A percentile compares a stretch with the other conserved stretches of the same genome.
These are phyloP conservation scores for Artemisia argyi DNA, from an alignment of 129 eudicot genomes.

Conservation along the genomic window DNA sequence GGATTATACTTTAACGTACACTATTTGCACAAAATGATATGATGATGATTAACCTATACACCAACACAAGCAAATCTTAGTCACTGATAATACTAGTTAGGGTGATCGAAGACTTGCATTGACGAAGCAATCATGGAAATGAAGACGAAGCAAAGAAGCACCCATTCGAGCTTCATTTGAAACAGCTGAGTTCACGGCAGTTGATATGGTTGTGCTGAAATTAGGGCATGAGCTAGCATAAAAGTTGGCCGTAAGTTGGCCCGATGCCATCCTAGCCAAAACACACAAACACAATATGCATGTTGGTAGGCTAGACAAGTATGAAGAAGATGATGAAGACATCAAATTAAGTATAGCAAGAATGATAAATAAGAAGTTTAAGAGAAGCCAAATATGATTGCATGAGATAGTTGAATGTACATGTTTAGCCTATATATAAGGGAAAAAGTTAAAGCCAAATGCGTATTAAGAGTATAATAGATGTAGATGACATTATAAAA, in stretches of 20 bases:
- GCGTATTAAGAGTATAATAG: no score
- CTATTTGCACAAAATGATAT: not conserved
- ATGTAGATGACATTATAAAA: no score
- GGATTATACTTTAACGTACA: no score
- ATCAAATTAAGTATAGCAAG: not conserved
- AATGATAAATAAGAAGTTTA: not conserved
- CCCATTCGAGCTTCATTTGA: constrained; percentile 44
- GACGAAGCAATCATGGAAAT: constrained; percentile 47
- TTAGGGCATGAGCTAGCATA: constrained; percentile 45
- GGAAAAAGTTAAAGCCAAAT: no score
- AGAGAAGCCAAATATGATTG: no score
- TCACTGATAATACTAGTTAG: not conserved
- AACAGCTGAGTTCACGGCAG: constrained; percentile 32
- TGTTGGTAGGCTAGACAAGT: constrained; percentile 4
- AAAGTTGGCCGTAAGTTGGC: constrained; percentile 44
- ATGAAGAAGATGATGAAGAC: constrained; percentile 12
- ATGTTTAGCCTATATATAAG: no score
- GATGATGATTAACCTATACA: not conserved
- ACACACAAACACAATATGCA: constrained; percentile 16
- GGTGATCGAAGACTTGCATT: constrained; percentile 36
- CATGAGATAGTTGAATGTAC: no score
- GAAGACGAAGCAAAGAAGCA: constrained; percentile 51
- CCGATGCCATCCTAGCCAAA: constrained; percentile 22
- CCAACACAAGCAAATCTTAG: not conserved
- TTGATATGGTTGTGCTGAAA: constrained; percentile 27